A percentile compares a stretch with the other conserved stretches of the same genome.
phyloP scores from a whole-genome alignment of 2,329 filamentous ascomycete genomes.

The Talaromyces piceae region DNA sequence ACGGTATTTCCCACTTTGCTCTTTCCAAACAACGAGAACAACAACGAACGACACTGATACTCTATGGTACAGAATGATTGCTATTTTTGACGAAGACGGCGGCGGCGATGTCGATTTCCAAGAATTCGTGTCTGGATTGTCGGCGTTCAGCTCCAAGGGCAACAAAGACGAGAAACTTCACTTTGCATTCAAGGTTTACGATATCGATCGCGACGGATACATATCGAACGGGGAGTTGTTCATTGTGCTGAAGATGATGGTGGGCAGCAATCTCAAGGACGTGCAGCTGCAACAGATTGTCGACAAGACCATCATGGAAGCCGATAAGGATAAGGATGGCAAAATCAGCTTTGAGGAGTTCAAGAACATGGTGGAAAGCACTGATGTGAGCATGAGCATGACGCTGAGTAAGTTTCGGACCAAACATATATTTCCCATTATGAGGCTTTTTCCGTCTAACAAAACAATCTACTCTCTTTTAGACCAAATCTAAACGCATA shows the following conservation, averaged over 20 bases:
- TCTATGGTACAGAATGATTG: constrained; percentile 70
- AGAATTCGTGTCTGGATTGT: constrained; percentile 92
- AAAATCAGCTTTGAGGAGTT: constrained; percentile 99
- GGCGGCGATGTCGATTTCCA: constrained; percentile 98
- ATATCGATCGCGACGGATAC: constrained; percentile 96
- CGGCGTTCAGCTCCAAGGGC: constrained; percentile 92
- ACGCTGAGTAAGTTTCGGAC: constrained; percentile 52
- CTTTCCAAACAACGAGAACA: not conserved
- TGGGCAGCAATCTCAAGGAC: constrained; percentile 97
- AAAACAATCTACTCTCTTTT: too few relatives aligned
- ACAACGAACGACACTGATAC: not conserved
- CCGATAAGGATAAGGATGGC: constrained; percentile 88
- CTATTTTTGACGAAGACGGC: constrained; percentile 97
- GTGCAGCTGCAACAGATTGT: constrained; percentile 98
- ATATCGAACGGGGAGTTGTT: constrained; percentile 99
- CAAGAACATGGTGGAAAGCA: constrained; percentile 97
- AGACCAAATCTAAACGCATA: not conserved
- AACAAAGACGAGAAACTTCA: constrained; percentile 98
- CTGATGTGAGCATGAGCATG: constrained; percentile 63
- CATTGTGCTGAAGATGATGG: constrained; percentile 99
- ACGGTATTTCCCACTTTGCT: constrained; percentile 51
- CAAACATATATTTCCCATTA: not conserved
- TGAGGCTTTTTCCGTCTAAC: not conserved
- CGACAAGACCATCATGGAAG: constrained; percentile 99
- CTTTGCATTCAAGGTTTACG: constrained; percentile 99